Evolutionary conservation across 139 green algal genomes (phyloP).

Genomic region (Coelastrella sp.): DNA sequence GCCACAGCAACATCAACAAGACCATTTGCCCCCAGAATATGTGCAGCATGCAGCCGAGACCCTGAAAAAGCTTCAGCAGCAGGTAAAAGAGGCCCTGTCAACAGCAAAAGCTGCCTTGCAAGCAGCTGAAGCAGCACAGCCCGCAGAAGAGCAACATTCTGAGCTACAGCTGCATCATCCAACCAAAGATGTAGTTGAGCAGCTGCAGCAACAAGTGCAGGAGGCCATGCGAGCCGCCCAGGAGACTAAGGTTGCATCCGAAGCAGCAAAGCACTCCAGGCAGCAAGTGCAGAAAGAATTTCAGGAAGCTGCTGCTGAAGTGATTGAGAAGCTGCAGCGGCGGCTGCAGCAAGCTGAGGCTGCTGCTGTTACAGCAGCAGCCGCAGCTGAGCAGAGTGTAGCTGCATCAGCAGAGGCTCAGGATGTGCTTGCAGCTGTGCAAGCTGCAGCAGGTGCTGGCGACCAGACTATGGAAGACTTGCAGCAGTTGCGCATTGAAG

Average conservation of each 20-base stretch:
- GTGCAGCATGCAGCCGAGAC: no score
- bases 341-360: background rate
- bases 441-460: background rate
- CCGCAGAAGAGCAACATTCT: no score
- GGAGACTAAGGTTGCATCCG: background rate
- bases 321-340: background rate
- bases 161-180: no score
- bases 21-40: no score
- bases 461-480: background rate
- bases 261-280: background rate
- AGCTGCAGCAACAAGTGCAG: background rate
- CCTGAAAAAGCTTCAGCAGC: background rate
- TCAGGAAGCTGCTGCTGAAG: background rate
- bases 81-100: background rate
- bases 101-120: background rate
- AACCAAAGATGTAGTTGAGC: background rate
- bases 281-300: background rate
- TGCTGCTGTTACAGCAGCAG: background rate
- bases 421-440: background rate
- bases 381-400: background rate
- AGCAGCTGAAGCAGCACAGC: no score
- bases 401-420: background rate
- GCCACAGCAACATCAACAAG: background rate
- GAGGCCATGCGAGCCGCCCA: background rate
- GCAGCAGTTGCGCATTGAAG: background rate